Percentiles rank a stretch among this genome's conserved stretches.
Conservation (phyloP, 2,329 filamentous ascomycete species). For the Aspergillus sp. region DNA sequence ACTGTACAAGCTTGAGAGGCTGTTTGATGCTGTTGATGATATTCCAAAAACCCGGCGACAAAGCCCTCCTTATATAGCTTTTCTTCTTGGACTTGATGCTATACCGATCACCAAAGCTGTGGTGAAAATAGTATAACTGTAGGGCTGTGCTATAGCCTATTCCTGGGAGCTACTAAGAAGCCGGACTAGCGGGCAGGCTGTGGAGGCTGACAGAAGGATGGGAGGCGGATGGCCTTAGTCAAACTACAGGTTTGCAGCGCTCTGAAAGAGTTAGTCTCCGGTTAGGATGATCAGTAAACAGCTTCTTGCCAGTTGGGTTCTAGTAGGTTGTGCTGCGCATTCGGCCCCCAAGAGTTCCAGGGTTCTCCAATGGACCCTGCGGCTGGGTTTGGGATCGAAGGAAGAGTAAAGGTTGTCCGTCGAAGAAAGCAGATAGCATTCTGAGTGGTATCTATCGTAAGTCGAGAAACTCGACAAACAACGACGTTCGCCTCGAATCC, state of each 20-base stretch:
- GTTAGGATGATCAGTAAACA: neutral
- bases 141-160: neutral
- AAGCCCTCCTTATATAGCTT: neutral
- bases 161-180: neutral
- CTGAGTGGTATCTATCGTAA: neutral
- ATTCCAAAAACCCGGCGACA: neutral
- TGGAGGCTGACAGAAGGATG: neutral
- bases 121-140: neutral
- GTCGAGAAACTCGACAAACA: neutral
- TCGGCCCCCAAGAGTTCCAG: neutral
- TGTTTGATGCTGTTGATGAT: neutral
- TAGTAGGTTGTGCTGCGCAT: neutral
- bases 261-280: neutral
- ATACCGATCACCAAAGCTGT: neutral
- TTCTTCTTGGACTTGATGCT: neutral
- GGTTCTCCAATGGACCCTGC: neutral
- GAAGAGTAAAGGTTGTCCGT: too few species aligned
- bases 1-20: neutral
- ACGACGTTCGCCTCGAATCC: neutral
- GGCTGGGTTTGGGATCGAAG: too few species aligned
- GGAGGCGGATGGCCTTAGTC: neutral
- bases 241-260: neutral
- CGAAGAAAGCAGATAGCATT: neutral
- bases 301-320: neutral
- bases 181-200: neutral